A percentile compares a stretch with the other conserved stretches of the same genome.
phyloP scores from a whole-genome alignment of 2,329 filamentous ascomycete species.

The Paramyrothecium roridum region DNA sequence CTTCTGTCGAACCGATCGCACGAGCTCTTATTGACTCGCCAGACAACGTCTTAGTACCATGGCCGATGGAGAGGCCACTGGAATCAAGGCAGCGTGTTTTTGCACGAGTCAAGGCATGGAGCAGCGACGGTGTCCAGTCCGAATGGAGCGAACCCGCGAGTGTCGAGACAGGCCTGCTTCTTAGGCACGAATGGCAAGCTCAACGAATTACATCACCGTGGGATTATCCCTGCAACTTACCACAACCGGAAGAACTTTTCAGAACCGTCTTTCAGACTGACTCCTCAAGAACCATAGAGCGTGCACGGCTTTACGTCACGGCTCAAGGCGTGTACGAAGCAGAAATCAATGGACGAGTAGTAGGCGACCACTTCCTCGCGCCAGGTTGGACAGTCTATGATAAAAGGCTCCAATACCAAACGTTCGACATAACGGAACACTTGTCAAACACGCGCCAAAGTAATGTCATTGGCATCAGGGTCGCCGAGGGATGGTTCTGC shows the following conservation, averaged over 20 bases:
- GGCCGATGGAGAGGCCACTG: slow-evolving; percentile 33
- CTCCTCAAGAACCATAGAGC: neutral
- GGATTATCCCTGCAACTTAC: neutral
- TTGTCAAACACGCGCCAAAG: slow-evolving; percentile 24
- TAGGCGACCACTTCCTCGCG: slow-evolving; percentile 37
- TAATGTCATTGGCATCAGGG: slow-evolving; percentile 31
- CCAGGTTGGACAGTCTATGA: slow-evolving; percentile 50
- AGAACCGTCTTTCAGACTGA: neutral
- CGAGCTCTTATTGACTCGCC: slow-evolving; percentile 26
- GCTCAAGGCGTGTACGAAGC: slow-evolving; percentile 40
- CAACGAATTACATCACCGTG: slow-evolving; percentile 1
- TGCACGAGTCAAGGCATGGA: too few species aligned
- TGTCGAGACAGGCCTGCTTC: slow-evolving; percentile 1
- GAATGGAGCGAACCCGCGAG: neutral
- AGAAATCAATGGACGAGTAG: slow-evolving; percentile 38
- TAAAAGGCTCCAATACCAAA: slow-evolving; percentile 46
- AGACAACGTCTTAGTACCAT: slow-evolving; percentile 38
- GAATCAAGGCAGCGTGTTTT: slow-evolving; percentile 23
- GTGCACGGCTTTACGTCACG: slow-evolving; percentile 36
- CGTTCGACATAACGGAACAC: slow-evolving; percentile 43
- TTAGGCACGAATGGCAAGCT: neutral
- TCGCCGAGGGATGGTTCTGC: slow-evolving; percentile 46
- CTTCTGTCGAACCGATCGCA: neutral
- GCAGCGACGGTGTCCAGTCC: slow-evolving; percentile 1
- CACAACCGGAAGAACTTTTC: slow-evolving; percentile 2